Base-by-base conservation (phyloP, 345 rosid genomes). In the Aurinia saxatilis region DNA sequence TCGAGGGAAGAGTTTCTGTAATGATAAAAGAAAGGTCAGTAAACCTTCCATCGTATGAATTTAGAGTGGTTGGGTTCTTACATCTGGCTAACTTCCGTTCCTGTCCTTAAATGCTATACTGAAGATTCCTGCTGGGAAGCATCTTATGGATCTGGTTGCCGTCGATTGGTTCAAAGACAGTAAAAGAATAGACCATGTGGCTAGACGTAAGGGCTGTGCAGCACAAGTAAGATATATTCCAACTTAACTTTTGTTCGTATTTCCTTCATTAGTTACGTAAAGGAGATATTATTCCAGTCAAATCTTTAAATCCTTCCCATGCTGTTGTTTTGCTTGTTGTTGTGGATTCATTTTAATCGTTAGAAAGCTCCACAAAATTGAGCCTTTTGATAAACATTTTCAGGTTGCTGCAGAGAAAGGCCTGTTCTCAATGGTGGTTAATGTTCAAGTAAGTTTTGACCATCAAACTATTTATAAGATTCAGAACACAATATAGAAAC, bases 151-250 rank as follows among this genome's bases (percentile, higher is more conserved):
- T 78, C 99, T 95, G 7, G 96, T 95, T 72, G 97, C 99, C 72
- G 97, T 95, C 45, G 99, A 95, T 75, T 95, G 99, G 99, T 95
- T 95, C 78, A 95, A 95, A 79, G 97, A 90, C 67, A 78, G 79
- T 42, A 95, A 88, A 81, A 83, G 96, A 77, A 86, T 95, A 86
- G 99, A 95, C 72, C 96, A 95, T 76, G 97, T 90, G 37, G 89
- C 84, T 52, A 80, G 89, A 77, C 95, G 89, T 63, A 87, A 79
- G 64, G 99, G 96, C 72, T 95, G 99, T 56, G 96, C 97, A 5
- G 91, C 92, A 35, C 97, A 95, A 79, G 99, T 84, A 82, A 76
- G 81, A 57, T 31, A 45, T 15, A 10, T 35, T 35, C 27, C 45
- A 33, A 11, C 25, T 62, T 21, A 2, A 36, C 60, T 11, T 17